Evolutionary conservation across 2,329 filamentous ascomycete genomes (phyloP).

Genomic region (Magnaporthiopsis incrustans): DNA sequence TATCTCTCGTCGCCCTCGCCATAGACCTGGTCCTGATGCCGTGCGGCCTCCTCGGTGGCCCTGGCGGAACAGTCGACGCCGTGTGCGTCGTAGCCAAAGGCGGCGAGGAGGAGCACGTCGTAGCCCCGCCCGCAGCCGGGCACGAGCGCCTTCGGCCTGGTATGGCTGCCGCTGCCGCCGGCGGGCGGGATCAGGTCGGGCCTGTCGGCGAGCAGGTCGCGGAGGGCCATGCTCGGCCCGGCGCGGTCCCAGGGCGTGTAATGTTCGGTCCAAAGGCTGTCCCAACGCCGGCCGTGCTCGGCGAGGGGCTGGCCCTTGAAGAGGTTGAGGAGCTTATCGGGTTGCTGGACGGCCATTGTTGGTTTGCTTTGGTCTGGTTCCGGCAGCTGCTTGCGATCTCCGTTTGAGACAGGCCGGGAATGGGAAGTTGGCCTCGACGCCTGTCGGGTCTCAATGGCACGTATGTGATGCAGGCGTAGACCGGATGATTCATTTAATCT

Average conservation of each 20-base stretch:
- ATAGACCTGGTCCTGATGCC: slow-evolving; percentile 27
- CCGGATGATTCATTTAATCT: too few species aligned
- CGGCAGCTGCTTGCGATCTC: too few species aligned
- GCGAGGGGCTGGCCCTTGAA: slow-evolving; percentile 14
- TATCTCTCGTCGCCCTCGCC: slow-evolving; percentile 28
- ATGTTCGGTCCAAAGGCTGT: slow-evolving; percentile 36
- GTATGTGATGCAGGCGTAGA: too few species aligned
- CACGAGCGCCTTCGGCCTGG: slow-evolving; percentile 50
- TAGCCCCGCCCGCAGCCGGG: slow-evolving; percentile 78
- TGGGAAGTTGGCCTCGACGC: too few species aligned
- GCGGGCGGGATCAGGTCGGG: slow-evolving; percentile 32
- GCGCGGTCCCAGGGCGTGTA: slow-evolving; percentile 50
- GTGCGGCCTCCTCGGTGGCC: slow-evolving; percentile 36
- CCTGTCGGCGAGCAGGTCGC: slow-evolving; percentile 40
- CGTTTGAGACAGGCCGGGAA: too few species aligned
- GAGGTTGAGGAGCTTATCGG: slow-evolving; percentile 17
- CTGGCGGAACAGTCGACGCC: slow-evolving; percentile 60
- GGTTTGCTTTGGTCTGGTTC: background rate
- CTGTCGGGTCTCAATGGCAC: too few species aligned
- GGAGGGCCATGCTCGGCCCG: slow-evolving; percentile 43
- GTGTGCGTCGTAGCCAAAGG: slow-evolving; percentile 68
- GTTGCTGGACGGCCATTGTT: slow-evolving; percentile 10
- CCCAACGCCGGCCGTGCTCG: slow-evolving; percentile 29
- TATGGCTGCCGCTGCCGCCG: slow-evolving; percentile 16
- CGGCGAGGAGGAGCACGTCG: slow-evolving; percentile 68